Base-by-base conservation (phyloP, 805 yeast species). In the Torulaspora maleeae region DNA sequence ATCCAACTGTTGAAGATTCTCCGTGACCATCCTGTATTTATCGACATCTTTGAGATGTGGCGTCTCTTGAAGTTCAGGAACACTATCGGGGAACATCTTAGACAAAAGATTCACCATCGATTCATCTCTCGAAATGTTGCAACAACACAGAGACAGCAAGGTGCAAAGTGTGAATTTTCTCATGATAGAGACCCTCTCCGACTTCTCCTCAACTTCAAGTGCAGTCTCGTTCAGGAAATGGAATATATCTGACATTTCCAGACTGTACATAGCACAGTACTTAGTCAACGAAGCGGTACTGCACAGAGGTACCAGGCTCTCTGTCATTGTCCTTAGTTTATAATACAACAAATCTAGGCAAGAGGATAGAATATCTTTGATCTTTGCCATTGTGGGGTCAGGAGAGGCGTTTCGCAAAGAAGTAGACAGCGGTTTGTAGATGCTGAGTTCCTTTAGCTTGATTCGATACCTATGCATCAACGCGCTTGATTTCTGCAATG, bases 91-190 rank as follows among this genome's bases (percentile, higher is more conserved):
- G 30, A 48, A 48, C 11, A 45, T 15, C 12, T 42, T 44, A 24
- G 25, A 17, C 24, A 48, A 28, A 12, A 40, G 22, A 33, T 27
- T 42, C 22, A 16, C 32, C 39, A 48, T 39, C 5, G 43, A 24
- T 17, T 29, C 32, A 19, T 48, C 44, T 28, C 33, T 34, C 12
- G 41, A n/a, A n/a, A n/a, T 35, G 58, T 50, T 52, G 50, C 57
- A 36, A 39, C 41, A 43, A 52, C 45, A 38, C 13, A 68, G 53
- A 0, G 78, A 68, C 36, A 76, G 48, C 16, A 75, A 48, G 32
- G 70, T 61, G 56, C 78, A 73, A 2, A 76, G 57, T 41, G 70
- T 55, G 36, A 72, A 68, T n/a, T 75, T 65, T 43, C 76, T 63
- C 35, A 74, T 43, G 25, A 63, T 50, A 27, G 71, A 73, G 10